These are phyloP conservation scores for Plasmodium ovale DNA, from an alignment of 169 alveolate species.

Conservation along the genomic window DNA sequence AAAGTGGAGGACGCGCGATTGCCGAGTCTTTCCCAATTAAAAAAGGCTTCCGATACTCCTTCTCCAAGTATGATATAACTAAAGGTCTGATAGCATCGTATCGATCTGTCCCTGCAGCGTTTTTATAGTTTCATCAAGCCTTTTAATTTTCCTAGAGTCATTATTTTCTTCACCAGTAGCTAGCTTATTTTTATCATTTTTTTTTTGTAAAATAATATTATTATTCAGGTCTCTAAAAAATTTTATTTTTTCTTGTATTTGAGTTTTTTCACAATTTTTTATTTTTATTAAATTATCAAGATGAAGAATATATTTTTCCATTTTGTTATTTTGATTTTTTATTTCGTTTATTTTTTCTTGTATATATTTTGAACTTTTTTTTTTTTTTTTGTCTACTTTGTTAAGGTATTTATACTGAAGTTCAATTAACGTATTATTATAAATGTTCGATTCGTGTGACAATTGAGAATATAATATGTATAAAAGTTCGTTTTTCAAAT, in stretches of 20 bases:
- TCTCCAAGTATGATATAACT: not conserved
- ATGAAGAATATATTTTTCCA: not conserved
- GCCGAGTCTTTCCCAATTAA: too few relatives aligned
- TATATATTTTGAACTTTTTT: conserved; percentile 6
- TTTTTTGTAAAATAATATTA: conserved; percentile 27
- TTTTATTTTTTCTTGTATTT: conserved; percentile 48
- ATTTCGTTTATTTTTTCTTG: conserved; percentile 11
- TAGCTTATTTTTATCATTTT: not conserved
- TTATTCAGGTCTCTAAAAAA: conserved; percentile 32
- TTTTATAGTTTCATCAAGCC: conserved; percentile 37
- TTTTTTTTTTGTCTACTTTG: conserved; percentile 26
- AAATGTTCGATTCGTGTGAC: conserved; percentile 45
- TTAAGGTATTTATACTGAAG: conserved; percentile 52
- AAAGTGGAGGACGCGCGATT: too few relatives aligned
- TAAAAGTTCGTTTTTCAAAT: conserved; percentile 51
- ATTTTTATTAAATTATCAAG: conserved; percentile 18
- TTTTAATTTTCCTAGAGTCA: conserved; percentile 40
- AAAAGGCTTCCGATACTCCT: not conserved
- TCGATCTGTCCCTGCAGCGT: conserved; percentile 34
- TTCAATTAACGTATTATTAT: conserved; percentile 44
- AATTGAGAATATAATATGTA: conserved; percentile 58
- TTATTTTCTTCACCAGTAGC: not conserved
- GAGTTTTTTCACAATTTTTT: conserved; percentile 25
- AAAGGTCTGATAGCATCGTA: conserved; percentile 7
- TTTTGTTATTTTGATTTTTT: conserved; percentile 31